Base-by-base conservation (phyloP, 2,329 filamentous ascomycete species). In the Lachnellula willkommii region DNA sequence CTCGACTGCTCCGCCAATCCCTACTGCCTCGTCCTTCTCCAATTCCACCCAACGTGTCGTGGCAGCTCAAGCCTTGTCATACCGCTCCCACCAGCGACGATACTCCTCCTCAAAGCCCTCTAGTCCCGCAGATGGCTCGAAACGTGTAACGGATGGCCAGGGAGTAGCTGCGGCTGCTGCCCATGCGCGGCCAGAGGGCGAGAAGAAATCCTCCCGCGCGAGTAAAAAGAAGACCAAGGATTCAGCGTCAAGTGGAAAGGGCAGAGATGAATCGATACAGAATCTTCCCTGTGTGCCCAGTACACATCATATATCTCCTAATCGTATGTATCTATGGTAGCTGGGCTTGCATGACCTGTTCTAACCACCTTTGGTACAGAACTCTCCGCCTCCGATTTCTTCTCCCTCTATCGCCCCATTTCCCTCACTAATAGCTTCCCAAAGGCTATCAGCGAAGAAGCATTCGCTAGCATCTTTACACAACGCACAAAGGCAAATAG, bases 361-460 rank as follows among this genome's bases (percentile, higher is more conserved):
- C 43, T 59, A 50, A 54, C 49, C 46, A 35, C 47, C 28, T 20
- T 50, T 45, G 48, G 47, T 60, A 5, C 63, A 97, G 94, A 95
- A 68, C 81, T 97, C 59, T 87, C 88, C 61, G 79, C 96, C 47
- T 94, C 93, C 7, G 88, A 88, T 58, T 97, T 99, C 79, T 97
- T 97, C 78, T 95, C 92, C 60, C 87, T 95, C 63, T 90, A 99
- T 74, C 86, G 94, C 59, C 94, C 94, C 47, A 93, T 99, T 68
- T 95, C 90, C 54, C 84, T 96, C 63, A 91, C 87, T 50, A 85
- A 87, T 65, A 86, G 87, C 63, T 86, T 96, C 68, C 94, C 88
- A 54, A 84, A 82, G 65, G 77, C 80, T 20, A 81, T 91, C 47
- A 84, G 82, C 52, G 79, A 87, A 60, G 87, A 89, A 69, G 80